Evolutionary conservation across 1,284 basidiomycete species (phyloP).

Genomic region (Sporisorium reilianum): DNA sequence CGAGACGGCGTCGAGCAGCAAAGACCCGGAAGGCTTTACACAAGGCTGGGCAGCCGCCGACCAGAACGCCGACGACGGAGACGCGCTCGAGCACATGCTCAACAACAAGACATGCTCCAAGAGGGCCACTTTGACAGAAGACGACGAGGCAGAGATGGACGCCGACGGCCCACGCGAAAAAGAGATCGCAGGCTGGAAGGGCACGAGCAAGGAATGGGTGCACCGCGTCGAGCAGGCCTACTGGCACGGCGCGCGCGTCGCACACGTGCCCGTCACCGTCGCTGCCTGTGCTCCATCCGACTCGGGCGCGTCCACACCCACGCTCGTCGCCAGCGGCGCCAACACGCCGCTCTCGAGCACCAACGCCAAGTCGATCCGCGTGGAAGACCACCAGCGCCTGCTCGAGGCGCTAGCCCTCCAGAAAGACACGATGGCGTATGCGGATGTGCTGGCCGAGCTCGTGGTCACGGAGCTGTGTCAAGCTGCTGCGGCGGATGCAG

Average conservation of each 20-base stretch:
- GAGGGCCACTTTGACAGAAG: constrained; percentile 72
- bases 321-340: constrained; percentile 27
- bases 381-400: constrained; percentile 32
- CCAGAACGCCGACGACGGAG: constrained; percentile 10
- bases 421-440: constrained; percentile 51
- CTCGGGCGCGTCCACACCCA: constrained; percentile 38
- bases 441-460: constrained; percentile 72
- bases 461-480: constrained; percentile 72
- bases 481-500: constrained; percentile 25
- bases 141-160: constrained; percentile 55
- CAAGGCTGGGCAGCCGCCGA: constrained; percentile 33
- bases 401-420: constrained; percentile 25
- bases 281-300: constrained; percentile 12
- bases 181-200: constrained; percentile 63
- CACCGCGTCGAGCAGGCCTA: constrained; percentile 63
- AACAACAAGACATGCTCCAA: constrained; percentile 37
- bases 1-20: constrained; percentile 11
- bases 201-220: constrained; percentile 67
- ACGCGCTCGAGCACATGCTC: constrained; percentile 74
- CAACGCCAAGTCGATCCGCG: constrained; percentile 30
- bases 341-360: constrained; percentile 37
- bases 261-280: constrained; percentile 42
- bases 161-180: constrained; percentile 20
- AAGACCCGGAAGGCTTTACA: constrained; percentile 42
- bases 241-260: constrained; percentile 60